Conservation (phyloP, 139 green algal species). For the Volvox reticuliferus region DNA sequence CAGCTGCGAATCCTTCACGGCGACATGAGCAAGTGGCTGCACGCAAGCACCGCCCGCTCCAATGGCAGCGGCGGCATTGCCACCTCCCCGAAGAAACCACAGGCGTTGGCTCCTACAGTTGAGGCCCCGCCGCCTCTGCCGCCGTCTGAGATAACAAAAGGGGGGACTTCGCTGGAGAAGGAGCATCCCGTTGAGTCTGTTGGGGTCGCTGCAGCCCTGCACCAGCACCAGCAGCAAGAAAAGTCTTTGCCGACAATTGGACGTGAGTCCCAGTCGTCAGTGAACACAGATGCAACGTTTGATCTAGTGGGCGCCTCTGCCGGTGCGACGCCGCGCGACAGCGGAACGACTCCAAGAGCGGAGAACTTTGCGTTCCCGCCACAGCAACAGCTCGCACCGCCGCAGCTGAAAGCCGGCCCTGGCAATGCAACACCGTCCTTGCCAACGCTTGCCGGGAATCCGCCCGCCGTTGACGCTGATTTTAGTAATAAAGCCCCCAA, state of each 20-base stretch:
- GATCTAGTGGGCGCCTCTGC: not conserved
- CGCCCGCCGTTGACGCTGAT: too few species aligned
- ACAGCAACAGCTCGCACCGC: slow-evolving; percentile 11
- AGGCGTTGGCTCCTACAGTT: too few species aligned
- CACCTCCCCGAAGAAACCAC: too few species aligned
- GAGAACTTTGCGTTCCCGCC: slow-evolving; percentile 16
- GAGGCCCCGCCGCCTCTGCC: not conserved
- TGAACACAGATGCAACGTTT: slow-evolving; percentile 18
- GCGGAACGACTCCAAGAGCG: not conserved
- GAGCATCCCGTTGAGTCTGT: too few species aligned
- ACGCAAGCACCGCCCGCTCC: not conserved
- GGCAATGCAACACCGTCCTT: too few species aligned
- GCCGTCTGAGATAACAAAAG: not conserved
- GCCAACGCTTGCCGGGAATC: too few species aligned
- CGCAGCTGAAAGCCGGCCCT: not conserved
- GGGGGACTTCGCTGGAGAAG: not conserved
- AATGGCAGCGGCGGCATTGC: not conserved
- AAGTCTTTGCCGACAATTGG: not conserved
- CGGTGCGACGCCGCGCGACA: slow-evolving; percentile 19
- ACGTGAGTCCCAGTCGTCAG: slow-evolving; percentile 23
- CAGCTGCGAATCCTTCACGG: slow-evolving; percentile 41
- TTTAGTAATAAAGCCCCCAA: too few species aligned
- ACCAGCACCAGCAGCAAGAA: not conserved
- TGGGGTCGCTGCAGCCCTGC: not conserved
- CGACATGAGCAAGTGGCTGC: slow-evolving; percentile 46